phyloP scores from a whole-genome alignment of 805 yeast species.

The Candida tallmaniae region DNA sequence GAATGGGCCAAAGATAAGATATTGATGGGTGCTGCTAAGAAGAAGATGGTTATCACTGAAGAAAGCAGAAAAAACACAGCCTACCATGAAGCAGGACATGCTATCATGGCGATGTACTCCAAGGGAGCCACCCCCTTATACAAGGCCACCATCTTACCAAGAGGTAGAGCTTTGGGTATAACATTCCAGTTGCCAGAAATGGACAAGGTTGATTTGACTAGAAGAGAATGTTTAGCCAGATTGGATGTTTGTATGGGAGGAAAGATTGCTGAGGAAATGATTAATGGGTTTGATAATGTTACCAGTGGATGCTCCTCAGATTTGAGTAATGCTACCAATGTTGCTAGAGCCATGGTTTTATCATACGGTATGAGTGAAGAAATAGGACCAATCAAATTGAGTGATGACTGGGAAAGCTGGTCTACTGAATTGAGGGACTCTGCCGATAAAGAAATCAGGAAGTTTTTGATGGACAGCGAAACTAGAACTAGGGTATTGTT shows the following conservation, averaged over 20 bases:
- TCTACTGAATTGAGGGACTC: slow-evolving; percentile 79
- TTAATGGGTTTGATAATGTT: slow-evolving; percentile 86
- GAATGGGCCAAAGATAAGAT: slow-evolving; percentile 99
- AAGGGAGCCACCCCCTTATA: slow-evolving; percentile 92
- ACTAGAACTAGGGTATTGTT: slow-evolving; percentile 71
- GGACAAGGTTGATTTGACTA: slow-evolving; percentile 94
- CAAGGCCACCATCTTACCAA: slow-evolving; percentile 93
- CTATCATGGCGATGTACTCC: slow-evolving; percentile 93
- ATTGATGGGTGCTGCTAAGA: slow-evolving; percentile 95
- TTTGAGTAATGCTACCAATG: slow-evolving; percentile 80
- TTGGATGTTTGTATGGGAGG: slow-evolving; percentile 99
- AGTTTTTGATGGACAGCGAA: slow-evolving; percentile 69
- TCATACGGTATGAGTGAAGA: slow-evolving; percentile 93
- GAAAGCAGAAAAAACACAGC: slow-evolving; percentile 93
- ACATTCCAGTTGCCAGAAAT: slow-evolving; percentile 97
- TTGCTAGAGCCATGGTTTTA: slow-evolving; percentile 96
- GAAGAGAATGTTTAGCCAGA: slow-evolving; percentile 82
- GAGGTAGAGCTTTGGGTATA: slow-evolving; percentile 95
- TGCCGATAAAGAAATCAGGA: slow-evolving; percentile 91
- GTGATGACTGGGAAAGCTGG: slow-evolving; percentile 95
- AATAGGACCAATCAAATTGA: slow-evolving; percentile 86
- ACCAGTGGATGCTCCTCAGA: slow-evolving; percentile 96
- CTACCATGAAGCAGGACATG: slow-evolving; percentile 99
- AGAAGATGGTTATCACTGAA: slow-evolving; percentile 96
- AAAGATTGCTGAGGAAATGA: slow-evolving; percentile 90